Percentiles rank a stretch among this genome's conserved stretches.
Conservation (phyloP, 495 filamentous ascomycete species). For the Daldinia bambusicola region DNA sequence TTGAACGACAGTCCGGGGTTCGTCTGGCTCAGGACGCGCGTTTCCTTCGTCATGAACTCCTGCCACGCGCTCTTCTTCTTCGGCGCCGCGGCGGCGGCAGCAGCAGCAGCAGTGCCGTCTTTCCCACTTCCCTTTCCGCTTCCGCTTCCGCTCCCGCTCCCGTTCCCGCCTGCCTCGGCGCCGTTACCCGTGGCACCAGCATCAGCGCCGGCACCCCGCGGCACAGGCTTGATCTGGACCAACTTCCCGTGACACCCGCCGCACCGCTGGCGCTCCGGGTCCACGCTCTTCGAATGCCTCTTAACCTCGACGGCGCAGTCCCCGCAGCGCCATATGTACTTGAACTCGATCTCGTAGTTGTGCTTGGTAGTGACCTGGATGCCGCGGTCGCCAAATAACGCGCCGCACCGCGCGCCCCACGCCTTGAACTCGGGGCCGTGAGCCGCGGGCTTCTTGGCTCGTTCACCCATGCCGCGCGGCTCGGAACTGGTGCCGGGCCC, state of each 20-base stretch:
- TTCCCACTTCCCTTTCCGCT: constrained; percentile 37
- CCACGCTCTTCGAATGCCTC: constrained; percentile 84
- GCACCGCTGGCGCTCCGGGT: constrained; percentile 72
- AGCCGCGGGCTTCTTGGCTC: constrained; percentile 55
- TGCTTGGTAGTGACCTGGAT: constrained; percentile 89
- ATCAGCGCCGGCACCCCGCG: constrained; percentile 56
- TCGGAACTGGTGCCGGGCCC: constrained; percentile 61
- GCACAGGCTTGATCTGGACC: constrained; percentile 82
- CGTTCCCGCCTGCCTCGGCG: not conserved
- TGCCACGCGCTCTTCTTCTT: constrained; percentile 67
- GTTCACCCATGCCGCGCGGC: constrained; percentile 3
- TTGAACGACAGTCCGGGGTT: constrained; percentile 64
- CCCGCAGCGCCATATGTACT: constrained; percentile 86
- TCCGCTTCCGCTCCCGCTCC: constrained; percentile 4
- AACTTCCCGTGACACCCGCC: constrained; percentile 73
- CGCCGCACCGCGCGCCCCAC: constrained; percentile 62
- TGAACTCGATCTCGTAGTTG: constrained; percentile 85
- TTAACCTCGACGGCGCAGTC: constrained; percentile 74
- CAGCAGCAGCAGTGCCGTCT: too few relatives aligned
- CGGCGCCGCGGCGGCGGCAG: not conserved
- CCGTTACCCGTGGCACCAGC: not conserved
- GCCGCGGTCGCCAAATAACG: constrained; percentile 57
- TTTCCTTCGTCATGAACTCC: constrained; percentile 68
- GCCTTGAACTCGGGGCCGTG: constrained; percentile 87
- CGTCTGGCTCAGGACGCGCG: constrained; percentile 59